Base-by-base conservation (phyloP, 768 basidiomycete species). In the Boletus sp. region DNA sequence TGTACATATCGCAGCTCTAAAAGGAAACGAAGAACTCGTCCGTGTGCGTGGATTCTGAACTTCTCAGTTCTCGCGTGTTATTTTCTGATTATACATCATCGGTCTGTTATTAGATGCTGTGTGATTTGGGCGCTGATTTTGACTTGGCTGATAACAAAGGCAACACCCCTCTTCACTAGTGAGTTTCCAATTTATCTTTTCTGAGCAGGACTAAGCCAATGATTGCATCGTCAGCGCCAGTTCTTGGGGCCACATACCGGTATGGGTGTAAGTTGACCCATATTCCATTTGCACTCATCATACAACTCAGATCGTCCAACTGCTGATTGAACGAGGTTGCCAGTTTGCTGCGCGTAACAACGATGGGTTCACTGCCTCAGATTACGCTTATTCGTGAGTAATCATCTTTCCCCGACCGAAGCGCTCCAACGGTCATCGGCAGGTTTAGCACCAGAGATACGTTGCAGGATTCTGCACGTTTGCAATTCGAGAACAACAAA, bases 131-230 rank as follows among this genome's bases (percentile, higher is more conserved):
- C 6, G 95, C 94, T 27, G 95, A 97, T 72, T 79, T 88, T 60
- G 89, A 97, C 72, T 72, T 98, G 47, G 79, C 93, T 11, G 95
- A 98, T 74, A 84, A 93, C 57, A 84, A 88, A 73, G 95, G 95
- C 43, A 96, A 97, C 63, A 91, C 93, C 1, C 85, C 95, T 32
- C 73, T 98, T 51, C 95, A 98, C 71, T 94, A 94, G 93, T 95
- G 67, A 72, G 90, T 75, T 32, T 13, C 40, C 19, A 4, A 33
- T 47, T 52, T 33, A 30, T 48, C 47, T 13, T 46, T 34, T 23
- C 17, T 42, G 42, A 49, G 10, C 38, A 46, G 41, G 45, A 29
- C 40, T 49, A 42, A 56, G 46, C 50, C 56, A 43, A 62, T 37
- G 33, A 46, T 47, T 43, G 29, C 46, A 23, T 45, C 55, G 53